Base-by-base conservation (phyloP, 108 stramenopile species). In the Schizochytrium sp. region DNA sequence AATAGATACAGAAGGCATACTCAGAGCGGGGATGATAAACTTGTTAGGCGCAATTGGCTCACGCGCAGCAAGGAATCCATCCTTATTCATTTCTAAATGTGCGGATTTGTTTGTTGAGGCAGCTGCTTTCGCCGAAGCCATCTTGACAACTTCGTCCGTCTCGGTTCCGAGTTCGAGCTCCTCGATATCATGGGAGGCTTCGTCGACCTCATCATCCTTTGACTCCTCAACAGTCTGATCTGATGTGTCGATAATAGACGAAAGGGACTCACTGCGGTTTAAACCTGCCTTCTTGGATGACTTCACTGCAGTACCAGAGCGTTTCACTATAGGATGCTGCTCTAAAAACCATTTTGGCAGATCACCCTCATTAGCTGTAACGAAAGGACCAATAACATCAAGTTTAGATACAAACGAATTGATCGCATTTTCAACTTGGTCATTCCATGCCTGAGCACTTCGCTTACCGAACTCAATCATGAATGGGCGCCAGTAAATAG, bases 401-500 rank as follows among this genome's bases (percentile, higher is more conserved):
- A 55, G 5, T 40, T 50, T 3, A 53, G 1, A 13, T n/a, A 55
- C 76, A 42, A 83, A 83, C 8, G 76, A 10, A 28, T 83, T 55
- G 47, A 83, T 42, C 0, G 76, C 76, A 5, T 83, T 7, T 10
- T 42, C 28, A 19, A 19, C n/a, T 42, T 44, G 40, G 59, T 3
- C 12, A 2, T 17, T 88, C 61, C 61, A 61, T 53, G 17, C 4
- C 38, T 19, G 61, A 38, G 8, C 44, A 3, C 45, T 40, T 3
- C 47, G 3, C 44, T 17, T 57, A n/a, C 12, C 5, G 19, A 89
- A 44, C 57, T 44, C 8, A 0, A 90, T 50, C 72, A 88, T 91
- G 40, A 91, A 60, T 10, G 91, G 50, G n/a, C 91, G 91, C 94
- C 94, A 94, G 56, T 93, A 89, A 46, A 94, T 61, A 12, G 93